Percentiles rank a stretch among this genome's conserved stretches.
These are phyloP conservation scores for Metschnikowia anglica DNA, from an alignment of 805 yeast species.

Conservation along the genomic window DNA sequence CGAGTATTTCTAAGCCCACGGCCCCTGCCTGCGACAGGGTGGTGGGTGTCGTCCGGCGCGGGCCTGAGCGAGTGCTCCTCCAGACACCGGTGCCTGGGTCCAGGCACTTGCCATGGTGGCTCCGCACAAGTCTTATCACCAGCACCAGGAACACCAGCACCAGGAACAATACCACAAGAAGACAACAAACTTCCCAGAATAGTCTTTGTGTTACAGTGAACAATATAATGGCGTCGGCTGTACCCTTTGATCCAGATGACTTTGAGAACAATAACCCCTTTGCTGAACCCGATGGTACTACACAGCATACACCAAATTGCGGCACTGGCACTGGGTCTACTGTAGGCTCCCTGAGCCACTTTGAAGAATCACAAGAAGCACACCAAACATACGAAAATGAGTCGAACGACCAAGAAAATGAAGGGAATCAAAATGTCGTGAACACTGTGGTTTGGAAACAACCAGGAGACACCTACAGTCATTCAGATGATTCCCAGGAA, in stretches of 20 bases:
- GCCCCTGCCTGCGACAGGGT: too few relatives aligned
- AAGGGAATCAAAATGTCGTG: background rate
- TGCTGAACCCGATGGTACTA: slow-evolving; percentile 29
- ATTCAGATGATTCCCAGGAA: background rate
- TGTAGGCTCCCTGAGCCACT: background rate
- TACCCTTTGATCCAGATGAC: slow-evolving; percentile 48
- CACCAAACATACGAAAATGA: background rate
- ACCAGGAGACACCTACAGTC: background rate
- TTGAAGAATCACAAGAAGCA: background rate
- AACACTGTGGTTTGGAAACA: background rate
- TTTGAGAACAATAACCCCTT: slow-evolving; percentile 46
- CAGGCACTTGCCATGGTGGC: too few relatives aligned
- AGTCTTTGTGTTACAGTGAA: too few relatives aligned
- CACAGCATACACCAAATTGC: background rate
- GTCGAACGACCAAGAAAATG: background rate
- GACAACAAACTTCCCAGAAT: too few relatives aligned
- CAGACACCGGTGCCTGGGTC: too few relatives aligned
- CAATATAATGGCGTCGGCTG: slow-evolving; percentile 40
- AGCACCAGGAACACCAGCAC: too few relatives aligned
- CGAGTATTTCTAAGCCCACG: too few relatives aligned
- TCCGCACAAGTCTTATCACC: too few relatives aligned
- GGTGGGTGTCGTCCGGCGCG: too few relatives aligned
- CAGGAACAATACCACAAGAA: too few relatives aligned
- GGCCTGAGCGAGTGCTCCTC: too few relatives aligned
- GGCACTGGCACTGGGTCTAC: background rate